These are phyloP conservation scores for Omphalea diandra DNA, from an alignment of 441 rosid genomes.

Conservation along the genomic window DNA sequence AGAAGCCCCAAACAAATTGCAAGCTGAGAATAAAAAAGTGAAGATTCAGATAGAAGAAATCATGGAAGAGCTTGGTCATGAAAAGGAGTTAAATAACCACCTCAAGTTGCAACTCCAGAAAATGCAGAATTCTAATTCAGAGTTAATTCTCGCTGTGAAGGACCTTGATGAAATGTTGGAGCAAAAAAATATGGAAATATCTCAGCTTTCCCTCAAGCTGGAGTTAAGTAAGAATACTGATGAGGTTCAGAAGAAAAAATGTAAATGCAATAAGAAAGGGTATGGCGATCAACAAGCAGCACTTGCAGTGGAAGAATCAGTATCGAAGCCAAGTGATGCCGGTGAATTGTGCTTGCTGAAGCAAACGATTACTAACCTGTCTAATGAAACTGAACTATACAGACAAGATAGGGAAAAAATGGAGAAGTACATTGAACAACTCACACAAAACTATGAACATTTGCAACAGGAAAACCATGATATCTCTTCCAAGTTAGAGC, in stretches of 20 bases:
- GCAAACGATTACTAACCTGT: conserved; percentile 60
- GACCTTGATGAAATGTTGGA: conserved; percentile 79
- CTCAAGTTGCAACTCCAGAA: conserved; percentile 71
- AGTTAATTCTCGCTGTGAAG: conserved; percentile 74
- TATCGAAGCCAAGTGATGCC: conserved; percentile 50
- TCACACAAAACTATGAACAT: conserved; percentile 71
- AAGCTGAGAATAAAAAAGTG: conserved; percentile 45
- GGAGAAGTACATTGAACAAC: conserved; percentile 75
- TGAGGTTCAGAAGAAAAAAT: conserved; percentile 56
- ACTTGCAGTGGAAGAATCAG: conserved; percentile 47
- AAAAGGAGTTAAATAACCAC: conserved; percentile 63
- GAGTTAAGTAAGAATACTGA: conserved; percentile 31
- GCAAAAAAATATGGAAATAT: conserved; percentile 50
- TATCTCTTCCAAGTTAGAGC: conserved; percentile 61
- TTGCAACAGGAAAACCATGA: conserved; percentile 67
- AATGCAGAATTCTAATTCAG: conserved; percentile 72
- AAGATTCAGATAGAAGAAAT: conserved; percentile 56
- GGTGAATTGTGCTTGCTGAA: conserved; percentile 54
- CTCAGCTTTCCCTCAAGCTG: conserved; percentile 47
- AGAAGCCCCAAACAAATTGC: conserved; percentile 42
- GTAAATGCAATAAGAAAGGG: conserved; percentile 23
- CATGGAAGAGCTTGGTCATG: conserved; percentile 62
- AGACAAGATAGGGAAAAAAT: conserved; percentile 69
- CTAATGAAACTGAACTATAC: conserved; percentile 63
- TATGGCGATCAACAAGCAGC: conserved; percentile 21